phyloP scores from a whole-genome alignment of 768 basidiomycete genomes.

The Clitopilus hobsonii region DNA sequence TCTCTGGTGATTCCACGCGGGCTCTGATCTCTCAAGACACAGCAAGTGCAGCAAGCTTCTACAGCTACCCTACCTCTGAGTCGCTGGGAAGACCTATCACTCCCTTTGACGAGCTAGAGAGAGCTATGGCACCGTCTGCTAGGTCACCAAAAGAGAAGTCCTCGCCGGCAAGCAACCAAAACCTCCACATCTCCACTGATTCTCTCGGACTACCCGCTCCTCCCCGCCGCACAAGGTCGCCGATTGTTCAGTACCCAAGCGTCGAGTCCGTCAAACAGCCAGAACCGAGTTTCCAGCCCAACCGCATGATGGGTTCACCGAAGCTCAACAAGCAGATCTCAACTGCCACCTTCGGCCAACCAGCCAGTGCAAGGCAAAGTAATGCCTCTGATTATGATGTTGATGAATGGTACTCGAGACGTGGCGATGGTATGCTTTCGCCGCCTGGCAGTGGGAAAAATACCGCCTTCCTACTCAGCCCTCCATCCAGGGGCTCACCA shows the following conservation, averaged over 20 bases:
- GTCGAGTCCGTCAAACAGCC: constrained; percentile 4
- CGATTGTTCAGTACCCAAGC: constrained; percentile 13
- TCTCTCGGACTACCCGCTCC: constrained; percentile 31
- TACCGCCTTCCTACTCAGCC: background rate
- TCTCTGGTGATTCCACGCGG: constrained; percentile 4
- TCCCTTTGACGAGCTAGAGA: constrained; percentile 16
- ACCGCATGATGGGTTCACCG: constrained; percentile 2
- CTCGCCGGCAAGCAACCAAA: constrained; percentile 9
- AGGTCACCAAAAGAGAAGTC: constrained; percentile 4
- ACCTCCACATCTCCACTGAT: constrained; percentile 18
- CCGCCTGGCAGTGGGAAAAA: constrained; percentile 4
- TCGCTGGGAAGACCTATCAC: constrained; percentile 22
- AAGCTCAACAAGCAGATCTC: constrained; percentile 6
- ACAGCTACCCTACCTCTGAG: constrained; percentile 16
- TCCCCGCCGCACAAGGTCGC: constrained; percentile 26
- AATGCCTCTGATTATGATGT: background rate
- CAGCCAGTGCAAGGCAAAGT: constrained; percentile 3
- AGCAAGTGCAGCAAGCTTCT: constrained; percentile 15
- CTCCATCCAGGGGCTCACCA: background rate
- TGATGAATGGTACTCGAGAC: constrained; percentile 8
- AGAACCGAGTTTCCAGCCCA: constrained; percentile 3
- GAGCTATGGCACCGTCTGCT: constrained; percentile 17
- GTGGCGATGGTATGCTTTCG: background rate
- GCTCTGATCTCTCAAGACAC: constrained; percentile 17
- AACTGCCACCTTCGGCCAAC: constrained; percentile 7